phyloP scores from a whole-genome alignment of 2,329 filamentous ascomycete species.

The Xylariaceae sp. region DNA sequence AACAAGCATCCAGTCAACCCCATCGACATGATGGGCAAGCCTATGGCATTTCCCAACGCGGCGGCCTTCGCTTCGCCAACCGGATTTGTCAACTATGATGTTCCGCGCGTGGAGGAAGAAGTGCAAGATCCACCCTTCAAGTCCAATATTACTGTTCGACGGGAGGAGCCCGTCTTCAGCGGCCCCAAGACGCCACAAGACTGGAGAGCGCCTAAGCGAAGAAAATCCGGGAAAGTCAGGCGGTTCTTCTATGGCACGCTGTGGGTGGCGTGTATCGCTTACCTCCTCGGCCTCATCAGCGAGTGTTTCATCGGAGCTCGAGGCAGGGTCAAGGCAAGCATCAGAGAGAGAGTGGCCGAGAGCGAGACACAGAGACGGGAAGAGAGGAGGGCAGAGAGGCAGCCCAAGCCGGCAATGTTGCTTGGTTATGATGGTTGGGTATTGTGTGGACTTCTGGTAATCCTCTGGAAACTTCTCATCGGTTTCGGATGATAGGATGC shows the following conservation, averaged over 20 bases:
- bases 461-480: too few species aligned
- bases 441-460: too few species aligned
- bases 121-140: conserved; percentile 27
- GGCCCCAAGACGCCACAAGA: conserved; percentile 25
- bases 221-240: conserved; percentile 36
- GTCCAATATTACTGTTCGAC: conserved; percentile 35
- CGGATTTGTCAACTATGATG: conserved; percentile 56
- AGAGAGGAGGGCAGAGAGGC: too few species aligned
- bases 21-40: conserved; percentile 46
- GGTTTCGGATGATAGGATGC: too few species aligned
- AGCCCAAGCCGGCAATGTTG: too few species aligned
- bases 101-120: conserved; percentile 25
- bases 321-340: too few species aligned
- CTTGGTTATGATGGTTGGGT: too few species aligned
- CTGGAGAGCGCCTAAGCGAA: conserved; percentile 18
- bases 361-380: too few species aligned
- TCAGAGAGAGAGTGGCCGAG: too few species aligned
- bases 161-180: conserved; percentile 41
- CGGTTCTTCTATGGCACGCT: conserved; percentile 44
- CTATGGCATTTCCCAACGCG: conserved; percentile 33
- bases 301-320: conserved; percentile 52
- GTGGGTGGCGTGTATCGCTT: conserved; percentile 48
- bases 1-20: conserved; percentile 40
- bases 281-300: conserved; percentile 49
- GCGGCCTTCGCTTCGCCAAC: conserved; percentile 58